Evolutionary conservation across 2,329 filamentous ascomycete genomes (phyloP).

Genomic region (Alternaria dauci): DNA sequence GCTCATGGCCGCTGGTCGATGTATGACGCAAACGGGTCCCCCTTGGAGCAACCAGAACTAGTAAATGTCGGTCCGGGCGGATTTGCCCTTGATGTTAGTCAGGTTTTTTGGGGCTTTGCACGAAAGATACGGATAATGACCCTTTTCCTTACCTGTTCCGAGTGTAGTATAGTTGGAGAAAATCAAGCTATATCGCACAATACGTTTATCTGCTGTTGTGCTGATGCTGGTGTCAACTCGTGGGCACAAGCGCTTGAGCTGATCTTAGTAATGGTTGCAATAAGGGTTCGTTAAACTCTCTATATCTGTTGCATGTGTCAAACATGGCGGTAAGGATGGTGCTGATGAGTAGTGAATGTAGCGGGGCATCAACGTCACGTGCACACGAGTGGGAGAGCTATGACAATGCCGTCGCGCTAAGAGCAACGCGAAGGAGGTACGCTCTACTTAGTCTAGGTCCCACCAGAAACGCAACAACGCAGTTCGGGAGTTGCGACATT

Average conservation of each 20-base stretch:
- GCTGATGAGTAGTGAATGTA: conserved; percentile 16
- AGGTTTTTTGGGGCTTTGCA: conserved; percentile 41
- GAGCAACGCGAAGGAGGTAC: conserved; percentile 22
- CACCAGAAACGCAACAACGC: not conserved
- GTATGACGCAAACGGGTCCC: conserved; percentile 44
- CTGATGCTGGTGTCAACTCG: conserved; percentile 13
- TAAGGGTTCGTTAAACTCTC: not conserved
- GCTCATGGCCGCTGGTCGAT: conserved; percentile 47
- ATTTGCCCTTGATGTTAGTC: conserved; percentile 38
- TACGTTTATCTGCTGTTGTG: not conserved
- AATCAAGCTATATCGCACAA: conserved; percentile 45
- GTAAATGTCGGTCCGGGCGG: conserved; percentile 51
- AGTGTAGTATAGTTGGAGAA: conserved; percentile 47
- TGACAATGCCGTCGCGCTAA: conserved; percentile 24
- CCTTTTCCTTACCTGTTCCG: conserved; percentile 46
- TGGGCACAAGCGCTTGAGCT: not conserved
- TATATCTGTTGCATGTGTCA: not conserved
- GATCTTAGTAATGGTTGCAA: not conserved
- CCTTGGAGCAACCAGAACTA: conserved; percentile 43
- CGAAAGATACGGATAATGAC: conserved; percentile 48
- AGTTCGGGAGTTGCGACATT: not conserved
- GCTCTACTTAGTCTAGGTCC: conserved; percentile 1
- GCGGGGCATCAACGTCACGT: conserved; percentile 28
- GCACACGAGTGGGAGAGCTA: conserved; percentile 26
- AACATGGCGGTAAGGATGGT: not conserved